Percentiles rank a stretch among this genome's conserved stretches.
Evolutionary conservation across 495 filamentous ascomycete species (phyloP).

Genomic region (Amorphotheca resinae): DNA sequence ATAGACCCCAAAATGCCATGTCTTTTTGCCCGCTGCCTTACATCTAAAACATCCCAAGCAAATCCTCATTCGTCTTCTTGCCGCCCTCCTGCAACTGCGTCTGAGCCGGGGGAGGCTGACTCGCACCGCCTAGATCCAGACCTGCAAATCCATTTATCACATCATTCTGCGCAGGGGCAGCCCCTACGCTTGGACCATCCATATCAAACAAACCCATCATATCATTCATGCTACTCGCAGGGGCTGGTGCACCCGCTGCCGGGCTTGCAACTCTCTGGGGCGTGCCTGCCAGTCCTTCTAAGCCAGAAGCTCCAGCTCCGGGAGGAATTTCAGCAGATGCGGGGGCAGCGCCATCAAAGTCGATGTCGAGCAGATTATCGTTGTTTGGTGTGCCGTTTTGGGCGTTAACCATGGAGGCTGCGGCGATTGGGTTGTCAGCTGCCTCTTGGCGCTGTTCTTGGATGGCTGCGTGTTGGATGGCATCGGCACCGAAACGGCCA

Average conservation of each 20-base stretch:
- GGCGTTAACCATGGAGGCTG: slow-evolving; percentile 64
- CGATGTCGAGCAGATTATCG: slow-evolving; percentile 94
- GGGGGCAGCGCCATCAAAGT: slow-evolving; percentile 91
- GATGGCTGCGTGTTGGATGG: slow-evolving; percentile 89
- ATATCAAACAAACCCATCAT: slow-evolving; percentile 74
- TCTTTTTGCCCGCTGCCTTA: not conserved
- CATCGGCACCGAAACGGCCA: slow-evolving; percentile 85
- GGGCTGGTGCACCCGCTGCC: slow-evolving; percentile 26
- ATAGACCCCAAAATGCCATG: not conserved
- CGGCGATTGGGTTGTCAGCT: slow-evolving; percentile 87
- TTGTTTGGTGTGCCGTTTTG: slow-evolving; percentile 52
- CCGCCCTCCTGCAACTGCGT: slow-evolving; percentile 27
- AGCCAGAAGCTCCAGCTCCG: slow-evolving; percentile 42
- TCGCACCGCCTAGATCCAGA: slow-evolving; percentile 53
- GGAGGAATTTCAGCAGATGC: slow-evolving; percentile 70
- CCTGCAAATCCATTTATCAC: slow-evolving; percentile 78
- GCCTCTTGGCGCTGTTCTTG: slow-evolving; percentile 89
- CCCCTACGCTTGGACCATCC: slow-evolving; percentile 1
- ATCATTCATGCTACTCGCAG: slow-evolving; percentile 66
- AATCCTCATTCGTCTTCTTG: slow-evolving; percentile 73
- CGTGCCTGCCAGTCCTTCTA: slow-evolving; percentile 66
- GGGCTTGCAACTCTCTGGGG: slow-evolving; percentile 69
- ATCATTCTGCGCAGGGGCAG: slow-evolving; percentile 33
- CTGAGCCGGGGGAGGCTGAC: slow-evolving; percentile 39
- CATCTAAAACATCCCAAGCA: slow-evolving; percentile 73